Evolutionary conservation across 2,329 filamentous ascomycete genomes (phyloP), one percentile per base, ranked within the genome.

Genomic region (Calonectria hawksworthii): DNA sequence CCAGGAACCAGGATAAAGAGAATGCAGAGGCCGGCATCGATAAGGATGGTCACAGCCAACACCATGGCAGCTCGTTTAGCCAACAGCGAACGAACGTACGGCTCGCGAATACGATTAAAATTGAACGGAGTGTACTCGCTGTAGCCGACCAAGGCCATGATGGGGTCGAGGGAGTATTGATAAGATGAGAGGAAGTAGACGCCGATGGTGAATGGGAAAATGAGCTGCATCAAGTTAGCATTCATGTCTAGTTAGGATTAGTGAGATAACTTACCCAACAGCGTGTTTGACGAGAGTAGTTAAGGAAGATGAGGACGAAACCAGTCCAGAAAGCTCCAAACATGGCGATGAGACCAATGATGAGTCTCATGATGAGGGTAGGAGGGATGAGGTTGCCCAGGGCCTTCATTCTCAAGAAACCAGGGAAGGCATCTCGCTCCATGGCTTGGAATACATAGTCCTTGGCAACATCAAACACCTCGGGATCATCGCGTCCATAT

Each of bases 361-460:
- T 95, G 67, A 99, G 88, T 69, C 97, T 92, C 79, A 98, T 90
- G 83, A 99, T 92, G 79, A 98, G 93, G 61, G 95, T 98, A 21
- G 96, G 92, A 4, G 96, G 97, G 34, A 99, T 96, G 18, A 99
- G 90, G 82, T 99, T 99, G 74, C 98, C 98, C 30, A 99, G 89
- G 3, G 97, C 97, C 87, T 99, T 99, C 87, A 95, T 95, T 83
- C 96, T 92, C 74, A 99, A 89, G 86, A 99, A 99, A 1, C 96
- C 96, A 0, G 98, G 97, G 84, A 98, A 99, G n/a, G 98, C 97
- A 87, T 99, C 97, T 71, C 98, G 92, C 87, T 99, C 98, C 97
- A 99, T 99, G 41, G 98, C 98, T 86, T 99, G 98, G 85, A 99
- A 99, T 76, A 99, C 97, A 84, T 99, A 99, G 87, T 99, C 97